These are phyloP conservation scores for Penicillium sp. DNA, from an alignment of 2,329 filamentous ascomycete genomes.

Conservation along the genomic window DNA sequence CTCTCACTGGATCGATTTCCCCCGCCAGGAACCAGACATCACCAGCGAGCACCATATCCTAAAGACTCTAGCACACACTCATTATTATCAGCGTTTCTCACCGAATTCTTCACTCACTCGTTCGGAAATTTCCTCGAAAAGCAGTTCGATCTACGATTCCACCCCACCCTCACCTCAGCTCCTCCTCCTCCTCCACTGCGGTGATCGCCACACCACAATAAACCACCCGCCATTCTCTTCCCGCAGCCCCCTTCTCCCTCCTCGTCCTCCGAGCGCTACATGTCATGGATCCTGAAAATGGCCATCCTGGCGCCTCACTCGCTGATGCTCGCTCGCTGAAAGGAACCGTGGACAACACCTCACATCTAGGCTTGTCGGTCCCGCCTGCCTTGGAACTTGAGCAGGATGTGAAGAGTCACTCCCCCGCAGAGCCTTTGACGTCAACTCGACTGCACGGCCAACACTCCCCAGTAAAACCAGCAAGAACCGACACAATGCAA, in stretches of 20 bases:
- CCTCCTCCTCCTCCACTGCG: constrained; percentile 3
- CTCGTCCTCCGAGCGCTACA: background rate
- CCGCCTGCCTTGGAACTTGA: constrained; percentile 13
- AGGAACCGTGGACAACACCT: constrained; percentile 21
- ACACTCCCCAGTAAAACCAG: constrained; percentile 15
- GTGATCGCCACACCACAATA: constrained; percentile 4
- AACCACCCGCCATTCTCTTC: background rate
- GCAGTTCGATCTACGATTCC: background rate
- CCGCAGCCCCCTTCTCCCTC: background rate
- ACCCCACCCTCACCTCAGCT: background rate
- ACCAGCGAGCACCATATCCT: background rate
- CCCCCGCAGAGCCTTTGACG: constrained; percentile 6
- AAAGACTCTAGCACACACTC: background rate
- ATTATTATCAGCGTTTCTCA: no score
- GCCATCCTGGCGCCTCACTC: constrained; percentile 24
- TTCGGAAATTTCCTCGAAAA: background rate
- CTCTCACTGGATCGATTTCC: background rate
- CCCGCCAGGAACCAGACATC: background rate
- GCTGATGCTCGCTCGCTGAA: constrained; percentile 43
- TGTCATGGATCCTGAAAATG: constrained; percentile 26
- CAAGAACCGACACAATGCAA: constrained; percentile 22
- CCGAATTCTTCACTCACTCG: background rate
- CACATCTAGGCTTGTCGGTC: constrained; percentile 3
- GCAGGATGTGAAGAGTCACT: constrained; percentile 7
- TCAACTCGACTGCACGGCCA: constrained; percentile 15